Evolutionary conservation across 495 filamentous ascomycete species (phyloP), one percentile per base, ranked within the genome.

Genomic region (Daldinia childiae): DNA sequence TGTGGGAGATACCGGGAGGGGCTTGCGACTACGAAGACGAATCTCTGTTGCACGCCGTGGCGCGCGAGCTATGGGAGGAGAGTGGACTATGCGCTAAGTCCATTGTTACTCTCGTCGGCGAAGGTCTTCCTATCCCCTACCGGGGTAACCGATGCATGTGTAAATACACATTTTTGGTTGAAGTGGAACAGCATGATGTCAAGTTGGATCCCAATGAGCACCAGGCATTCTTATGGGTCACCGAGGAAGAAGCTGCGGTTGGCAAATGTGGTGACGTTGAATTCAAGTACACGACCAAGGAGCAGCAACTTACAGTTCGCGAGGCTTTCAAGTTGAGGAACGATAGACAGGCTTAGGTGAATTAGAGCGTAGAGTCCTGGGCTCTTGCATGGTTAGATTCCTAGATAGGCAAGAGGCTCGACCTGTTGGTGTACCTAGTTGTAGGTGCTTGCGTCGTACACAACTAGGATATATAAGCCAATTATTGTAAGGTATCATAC

Each of bases 1-100:
- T 66, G 30, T 87, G 87, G 87, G 87, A 89, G 74, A 73, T 84
- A n/a, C 87, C 87, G 1, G 87, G 87, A 43, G 87, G 87, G 29
- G 78, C 79, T n/a, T 74, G 77, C 60, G 86, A 89, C 67, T 58
- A 61, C 36, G 79, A 81, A 8, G 87, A 88, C 60, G 68, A 78
- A 58, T 82, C 83, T 3, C 65, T 88, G 15, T 72, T 88, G 36
- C 81, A 87, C 66, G 82, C 75, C 1, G 75, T 82, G 9, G 81
- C 78, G 24, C 71, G 87, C 12, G 87, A 89, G 76, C 57, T 89
- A n/a, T 83, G 81, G 78, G 87, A 89, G 78, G 87, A 89, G 77
- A 80, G 81, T 14, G 83, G 83, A 12, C 69, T 89, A 27, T 55
- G 72, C 8, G 75, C 81, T 29, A 75, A 34, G 39, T 65, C 62